Evolutionary conservation across 2,329 filamentous ascomycete species (phyloP), one percentile per base, ranked within the genome.

Genomic region (Leptographium wingfieldii): DNA sequence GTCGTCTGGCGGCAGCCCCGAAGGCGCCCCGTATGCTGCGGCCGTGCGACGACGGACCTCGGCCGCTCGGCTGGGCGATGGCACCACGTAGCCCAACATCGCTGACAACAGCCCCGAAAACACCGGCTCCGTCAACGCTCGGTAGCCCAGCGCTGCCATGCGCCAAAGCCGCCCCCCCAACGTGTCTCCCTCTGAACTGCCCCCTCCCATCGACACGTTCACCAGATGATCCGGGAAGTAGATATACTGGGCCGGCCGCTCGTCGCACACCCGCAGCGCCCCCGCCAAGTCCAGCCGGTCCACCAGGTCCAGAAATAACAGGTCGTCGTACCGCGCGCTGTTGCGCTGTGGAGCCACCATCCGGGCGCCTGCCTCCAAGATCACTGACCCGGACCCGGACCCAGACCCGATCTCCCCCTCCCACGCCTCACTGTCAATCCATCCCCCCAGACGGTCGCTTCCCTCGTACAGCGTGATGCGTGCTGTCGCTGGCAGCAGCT

Each of bases 171-270:
- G 16, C 12, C 6, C 22, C 38, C 7, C 7, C 46, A 56, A 9
- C 35, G n/a, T 22, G 54, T 9, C 35, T 22, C 1, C 7, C 6
- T 1, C 12, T 3, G 7, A 46, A 7, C 48, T 3, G 48, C 3
- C 40, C 51, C 31, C 59, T 10, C 43, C 53, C 56, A 53, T 14
- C 27, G 58, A 35, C 57, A 88, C 72, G 29, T 77, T 77, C 58
- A 90, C 86, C 35, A 94, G 80, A 67, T 85, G 88, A 69, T 96
- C 88, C 2, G 89, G 89, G 68, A 95, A 95, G 78, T 94, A 96
- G 62, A 97, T 77, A 72, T 86, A 96, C 63, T 91, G 87, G 68
- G 76, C 58, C 78, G 77, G 58, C 22, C 29, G 22, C 19, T 3
- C 79, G 73, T 80, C 77, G 71, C 72, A 54, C 77, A 84, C 67